A percentile compares a stretch with the other conserved stretches of the same genome.
phyloP scores from a whole-genome alignment of 2,329 filamentous ascomycete species.

The Fusarium duplospermum region DNA sequence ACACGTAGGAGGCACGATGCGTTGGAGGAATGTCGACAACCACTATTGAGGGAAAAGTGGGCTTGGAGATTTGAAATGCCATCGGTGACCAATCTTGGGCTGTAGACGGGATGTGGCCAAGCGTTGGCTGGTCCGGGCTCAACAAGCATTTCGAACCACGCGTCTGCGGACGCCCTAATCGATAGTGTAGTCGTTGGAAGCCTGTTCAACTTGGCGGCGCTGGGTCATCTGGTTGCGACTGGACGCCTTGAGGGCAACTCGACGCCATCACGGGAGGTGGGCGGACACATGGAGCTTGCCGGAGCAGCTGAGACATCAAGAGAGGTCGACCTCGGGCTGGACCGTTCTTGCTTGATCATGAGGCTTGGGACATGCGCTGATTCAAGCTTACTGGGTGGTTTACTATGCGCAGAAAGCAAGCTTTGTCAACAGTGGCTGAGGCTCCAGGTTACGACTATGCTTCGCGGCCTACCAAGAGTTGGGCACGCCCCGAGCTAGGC shows the following conservation, averaged over 20 bases:
- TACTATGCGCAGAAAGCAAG: background rate
- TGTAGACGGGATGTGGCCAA: slow-evolving; percentile 21
- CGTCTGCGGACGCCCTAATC: slow-evolving; percentile 20
- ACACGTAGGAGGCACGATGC: background rate
- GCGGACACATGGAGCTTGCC: background rate
- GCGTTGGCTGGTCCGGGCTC: background rate
- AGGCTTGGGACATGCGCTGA: background rate
- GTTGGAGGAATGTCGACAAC: slow-evolving; percentile 15
- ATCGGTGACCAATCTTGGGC: slow-evolving; percentile 13
- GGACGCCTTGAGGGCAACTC: slow-evolving; percentile 11
- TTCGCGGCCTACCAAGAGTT: background rate
- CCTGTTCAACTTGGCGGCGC: slow-evolving; percentile 2
- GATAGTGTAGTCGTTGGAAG: background rate
- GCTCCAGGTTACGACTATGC: slow-evolving; percentile 2
- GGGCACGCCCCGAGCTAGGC: background rate
- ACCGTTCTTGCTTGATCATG: slow-evolving; percentile 16
- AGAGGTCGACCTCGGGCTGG: background rate
- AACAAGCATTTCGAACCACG: slow-evolving; percentile 18
- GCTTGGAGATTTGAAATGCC: background rate
- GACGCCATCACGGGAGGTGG: background rate
- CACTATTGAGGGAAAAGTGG: slow-evolving; percentile 25
- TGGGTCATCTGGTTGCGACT: slow-evolving; percentile 12
- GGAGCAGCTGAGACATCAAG: slow-evolving; percentile 4
- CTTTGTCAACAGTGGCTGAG: slow-evolving; percentile 10
- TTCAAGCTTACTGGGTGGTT: background rate